Conservation (phyloP, 2,329 filamentous ascomycete genomes). For the Sporothrix pseudoabietina region DNA sequence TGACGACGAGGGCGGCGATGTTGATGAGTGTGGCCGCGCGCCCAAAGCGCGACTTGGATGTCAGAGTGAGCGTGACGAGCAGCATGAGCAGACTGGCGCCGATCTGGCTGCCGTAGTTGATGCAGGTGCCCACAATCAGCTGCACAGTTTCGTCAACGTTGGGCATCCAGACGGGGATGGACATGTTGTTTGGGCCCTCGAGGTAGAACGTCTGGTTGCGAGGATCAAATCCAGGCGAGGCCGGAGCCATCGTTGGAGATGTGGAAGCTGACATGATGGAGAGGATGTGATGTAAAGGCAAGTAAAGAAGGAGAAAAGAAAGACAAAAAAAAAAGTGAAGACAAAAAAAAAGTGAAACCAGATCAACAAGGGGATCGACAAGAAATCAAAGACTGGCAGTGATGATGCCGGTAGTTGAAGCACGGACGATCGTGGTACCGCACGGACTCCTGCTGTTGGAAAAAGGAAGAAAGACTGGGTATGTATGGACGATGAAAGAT, state of each 20-base stretch:
- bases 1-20: slow-evolving; percentile 59
- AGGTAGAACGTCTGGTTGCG: slow-evolving; percentile 33
- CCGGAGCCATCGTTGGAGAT: not conserved
- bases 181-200: slow-evolving; percentile 17
- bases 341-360: not conserved
- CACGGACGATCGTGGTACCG: not conserved
- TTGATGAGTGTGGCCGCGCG: slow-evolving; percentile 69
- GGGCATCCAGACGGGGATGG: slow-evolving; percentile 30
- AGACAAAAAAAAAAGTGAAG: not conserved
- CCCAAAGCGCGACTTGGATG: slow-evolving; percentile 63
- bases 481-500: not conserved
- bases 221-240: not conserved
- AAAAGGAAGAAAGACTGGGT: not conserved
- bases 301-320: not conserved
- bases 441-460: not conserved
- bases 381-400: not conserved
- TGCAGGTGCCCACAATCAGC: slow-evolving; percentile 18
- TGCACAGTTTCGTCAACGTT: slow-evolving; percentile 26
- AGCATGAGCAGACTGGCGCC: slow-evolving; percentile 60
- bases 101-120: slow-evolving; percentile 36
- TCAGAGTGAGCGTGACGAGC: slow-evolving; percentile 66
- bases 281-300: not conserved
- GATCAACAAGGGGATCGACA: not conserved
- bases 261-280: not conserved
- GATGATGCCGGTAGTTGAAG: slow-evolving; percentile 6